Base-by-base conservation (phyloP, 2,329 filamentous ascomycete species). In the Xylariaceae sp. region DNA sequence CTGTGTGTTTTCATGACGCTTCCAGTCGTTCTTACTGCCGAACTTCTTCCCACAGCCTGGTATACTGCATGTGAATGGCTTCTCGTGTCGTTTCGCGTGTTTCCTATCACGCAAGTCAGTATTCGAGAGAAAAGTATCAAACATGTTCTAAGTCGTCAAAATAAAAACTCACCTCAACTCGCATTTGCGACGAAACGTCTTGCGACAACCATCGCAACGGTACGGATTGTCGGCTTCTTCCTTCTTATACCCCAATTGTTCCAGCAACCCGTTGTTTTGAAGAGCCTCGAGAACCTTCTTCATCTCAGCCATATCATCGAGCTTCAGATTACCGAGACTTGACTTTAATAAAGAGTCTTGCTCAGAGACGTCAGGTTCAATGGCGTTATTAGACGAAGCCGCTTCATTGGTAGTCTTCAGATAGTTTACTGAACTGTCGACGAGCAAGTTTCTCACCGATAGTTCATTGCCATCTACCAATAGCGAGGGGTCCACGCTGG, bases 1-100 rank as follows among this genome's bases (percentile, higher is more conserved):
- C 65, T 92, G 87, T 12, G 81, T 84, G 60, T 84, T 87, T 66
- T 96, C 92, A 65, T 96, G 91, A 1, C 91, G 83, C 68, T 95
- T 95, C 91, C 84, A 96, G 70, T 96, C 91, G 56, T 90, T 91
- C 67, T 96, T 95, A 70, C 88, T 91, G n/a, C 91, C 91, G 62
- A 96, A 96, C 0, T 68, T 76, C 65, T 89, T 91, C 47, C 72
- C 70, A 65, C 91, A 96, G 32, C 73, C 71, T 6, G 76, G 71
- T 60, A 85, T 88, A 0, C 90, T 95, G 70, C 91, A 96, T 9
- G 84, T 85, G 59, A 92, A 96, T 0, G 90, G 91, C 60, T 84
- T 85, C 6, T 81, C 78, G 68, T 96, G 91, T 1, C 91, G 83
- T 67, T 90, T 92, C 69, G 82, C 76, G 68, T 96, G 91, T 69